Evolutionary conservation across 73 alveolate species (phyloP).

Genomic region (Chromera velia): DNA sequence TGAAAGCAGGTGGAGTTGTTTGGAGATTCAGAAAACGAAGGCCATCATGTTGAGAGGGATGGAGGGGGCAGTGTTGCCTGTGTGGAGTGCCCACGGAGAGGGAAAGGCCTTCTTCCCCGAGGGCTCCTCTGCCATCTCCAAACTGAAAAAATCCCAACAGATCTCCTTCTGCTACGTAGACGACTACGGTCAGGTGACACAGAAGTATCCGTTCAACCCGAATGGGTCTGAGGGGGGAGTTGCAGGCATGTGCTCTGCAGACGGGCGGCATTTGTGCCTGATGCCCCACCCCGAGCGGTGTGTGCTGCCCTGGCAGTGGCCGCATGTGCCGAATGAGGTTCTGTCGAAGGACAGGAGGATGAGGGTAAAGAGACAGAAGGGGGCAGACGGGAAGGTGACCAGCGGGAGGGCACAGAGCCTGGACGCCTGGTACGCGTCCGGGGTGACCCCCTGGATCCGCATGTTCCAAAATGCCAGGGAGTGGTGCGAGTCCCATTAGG

Average conservation of each 20-base stretch:
- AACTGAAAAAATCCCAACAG: not conserved
- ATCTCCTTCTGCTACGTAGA: constrained; percentile 35
- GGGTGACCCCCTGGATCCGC: constrained; percentile 12
- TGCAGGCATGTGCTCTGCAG: constrained; percentile 38
- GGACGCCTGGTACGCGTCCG: not conserved
- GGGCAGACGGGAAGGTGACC: not conserved
- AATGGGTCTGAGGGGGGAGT: constrained; percentile 47
- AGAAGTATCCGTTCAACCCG: constrained; percentile 46
- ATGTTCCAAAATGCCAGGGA: constrained; percentile 39
- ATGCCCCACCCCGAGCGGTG: constrained; percentile 48
- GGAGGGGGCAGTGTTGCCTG: constrained; percentile 7
- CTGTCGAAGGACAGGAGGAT: not conserved
- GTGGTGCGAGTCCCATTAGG: no score
- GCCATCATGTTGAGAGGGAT: not conserved
- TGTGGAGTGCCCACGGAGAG: constrained; percentile 43
- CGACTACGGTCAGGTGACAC: constrained; percentile 32
- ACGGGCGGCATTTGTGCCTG: constrained; percentile 30
- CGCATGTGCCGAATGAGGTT: constrained; percentile 23
- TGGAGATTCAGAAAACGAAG: not conserved
- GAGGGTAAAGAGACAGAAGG: not conserved
- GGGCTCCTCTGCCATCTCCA: constrained; percentile 1
- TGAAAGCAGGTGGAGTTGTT: constrained; percentile 22
- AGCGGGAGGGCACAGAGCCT: not conserved
- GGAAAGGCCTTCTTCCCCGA: constrained; percentile 44
- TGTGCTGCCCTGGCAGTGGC: constrained; percentile 36